Conservation (phyloP, 345 rosid species). For the Aegle marmelos region DNA sequence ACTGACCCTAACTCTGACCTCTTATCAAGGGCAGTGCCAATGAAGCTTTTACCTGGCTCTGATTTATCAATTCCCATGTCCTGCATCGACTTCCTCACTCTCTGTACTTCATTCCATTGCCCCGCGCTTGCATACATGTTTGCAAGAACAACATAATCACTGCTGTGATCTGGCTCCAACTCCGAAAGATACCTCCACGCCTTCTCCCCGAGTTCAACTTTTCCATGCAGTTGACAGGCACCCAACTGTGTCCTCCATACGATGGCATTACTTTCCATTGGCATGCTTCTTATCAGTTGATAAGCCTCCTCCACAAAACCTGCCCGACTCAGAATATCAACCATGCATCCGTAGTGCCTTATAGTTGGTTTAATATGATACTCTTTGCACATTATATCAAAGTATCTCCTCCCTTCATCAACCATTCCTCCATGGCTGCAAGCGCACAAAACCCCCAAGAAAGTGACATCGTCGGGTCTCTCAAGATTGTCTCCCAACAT, state of each 20-base stretch:
- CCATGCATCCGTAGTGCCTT: conserved; percentile 47
- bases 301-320: conserved; percentile 43
- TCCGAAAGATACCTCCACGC: conserved; percentile 25
- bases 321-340: conserved; percentile 44
- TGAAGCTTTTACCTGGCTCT: conserved; percentile 35
- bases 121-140: conserved; percentile 35
- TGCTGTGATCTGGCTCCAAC: conserved; percentile 36
- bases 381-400: conserved; percentile 31
- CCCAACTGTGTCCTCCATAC: conserved; percentile 40
- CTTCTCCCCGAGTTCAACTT: conserved; percentile 33
- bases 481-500: conserved; percentile 21
- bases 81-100: conserved; percentile 32
- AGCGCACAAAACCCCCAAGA: conserved; percentile 42
- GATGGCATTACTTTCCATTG: conserved; percentile 30
- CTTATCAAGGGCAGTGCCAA: neutral
- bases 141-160: conserved; percentile 39
- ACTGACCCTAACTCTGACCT: neutral
- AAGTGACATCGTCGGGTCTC: conserved; percentile 36
- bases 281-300: conserved; percentile 25
- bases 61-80: conserved; percentile 26
- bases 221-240: conserved; percentile 36
- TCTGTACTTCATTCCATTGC: conserved; percentile 28
- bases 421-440: conserved; percentile 48
- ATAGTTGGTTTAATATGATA: conserved; percentile 29
- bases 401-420: conserved; percentile 37